Conservation (phyloP, 768 basidiomycete genomes). For the Mycena sanguinolenta region DNA sequence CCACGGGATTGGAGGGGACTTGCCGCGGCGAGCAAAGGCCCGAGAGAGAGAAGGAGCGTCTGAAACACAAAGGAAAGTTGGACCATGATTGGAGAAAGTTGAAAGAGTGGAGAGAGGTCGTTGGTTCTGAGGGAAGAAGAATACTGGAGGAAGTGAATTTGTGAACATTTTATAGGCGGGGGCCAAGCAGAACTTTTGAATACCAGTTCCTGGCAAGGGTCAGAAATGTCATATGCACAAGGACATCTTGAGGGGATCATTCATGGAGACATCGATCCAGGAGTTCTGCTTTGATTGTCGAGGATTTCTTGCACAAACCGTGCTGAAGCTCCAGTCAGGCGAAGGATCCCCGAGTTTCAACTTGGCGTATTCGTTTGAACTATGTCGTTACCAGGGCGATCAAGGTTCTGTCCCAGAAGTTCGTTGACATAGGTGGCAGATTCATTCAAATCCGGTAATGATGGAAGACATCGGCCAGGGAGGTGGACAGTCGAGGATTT, state of each 20-base stretch:
- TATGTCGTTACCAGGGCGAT: no score
- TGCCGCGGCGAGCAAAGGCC: not conserved
- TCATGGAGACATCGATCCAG: not conserved
- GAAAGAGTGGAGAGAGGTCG: not conserved
- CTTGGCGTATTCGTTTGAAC: no score
- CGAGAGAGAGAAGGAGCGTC: constrained; percentile 1
- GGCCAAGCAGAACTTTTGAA: not conserved
- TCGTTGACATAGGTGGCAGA: no score
- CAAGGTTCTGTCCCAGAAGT: no score
- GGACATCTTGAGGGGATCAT: no score
- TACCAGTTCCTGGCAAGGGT: not conserved
- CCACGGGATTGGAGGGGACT: not conserved
- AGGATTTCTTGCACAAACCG: no score
- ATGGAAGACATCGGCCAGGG: no score
- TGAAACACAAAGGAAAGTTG: not conserved
- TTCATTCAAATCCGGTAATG: no score
- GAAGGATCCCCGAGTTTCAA: no score
- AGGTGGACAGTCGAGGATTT: no score
- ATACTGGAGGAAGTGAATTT: not conserved
- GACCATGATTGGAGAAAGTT: not conserved
- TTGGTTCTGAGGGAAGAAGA: not conserved
- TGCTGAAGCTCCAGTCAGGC: no score
- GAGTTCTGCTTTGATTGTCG: no score
- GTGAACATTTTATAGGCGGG: not conserved
- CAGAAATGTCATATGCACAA: not conserved